Evolutionary conservation across 345 rosid species (phyloP), one percentile per base, ranked within the genome.

Genomic region (Sonneratia caseolaris): DNA sequence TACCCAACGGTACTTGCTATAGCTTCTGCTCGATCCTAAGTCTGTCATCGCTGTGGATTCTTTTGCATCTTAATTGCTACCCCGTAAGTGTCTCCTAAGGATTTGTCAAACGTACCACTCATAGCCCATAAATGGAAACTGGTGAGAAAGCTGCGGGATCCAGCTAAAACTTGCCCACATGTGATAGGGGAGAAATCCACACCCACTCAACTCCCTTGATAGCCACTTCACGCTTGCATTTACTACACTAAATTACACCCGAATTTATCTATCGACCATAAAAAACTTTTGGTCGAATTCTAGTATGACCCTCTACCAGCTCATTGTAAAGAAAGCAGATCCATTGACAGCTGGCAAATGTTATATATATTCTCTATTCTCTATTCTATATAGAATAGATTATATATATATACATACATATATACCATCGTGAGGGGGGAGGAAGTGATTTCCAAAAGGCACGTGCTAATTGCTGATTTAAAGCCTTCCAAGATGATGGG

Each of bases 401-500:
- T 0, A 27, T 27, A 27, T 27, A 27, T 27, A 27, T 27, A 27
- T 27, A 27, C 32, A 27, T 27, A 27, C 0, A 27, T 27, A 27
- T 27, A 27, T 24, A 22, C 21, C 13, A 37, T 36, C 66, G 27
- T n/a, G 19, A 57, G 66, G 10, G 10, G 11, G 72, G 32, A 2
- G n/a, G 2, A 4, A 11, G 27, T 37, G 6, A 14, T 37, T 70
- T 70, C 49, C 7, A 9, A 56, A 70, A 70, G 55, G 72, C 64
- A 37, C 22, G 36, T 57, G 64, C 73, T 70, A 42, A 40, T 70
- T 13, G 21, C 66, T 2, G 10, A 13, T 4, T 53, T 2, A 1
- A 57, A 35, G 66, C 24, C 73, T 57, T 57, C 73, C 73, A 22
- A 57, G 64, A 37, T 70, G 42, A 59, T 53, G 59, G 65, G 66